Evolutionary conservation across 768 basidiomycete genomes (phyloP).

Genomic region (Leccinum uliginosum): DNA sequence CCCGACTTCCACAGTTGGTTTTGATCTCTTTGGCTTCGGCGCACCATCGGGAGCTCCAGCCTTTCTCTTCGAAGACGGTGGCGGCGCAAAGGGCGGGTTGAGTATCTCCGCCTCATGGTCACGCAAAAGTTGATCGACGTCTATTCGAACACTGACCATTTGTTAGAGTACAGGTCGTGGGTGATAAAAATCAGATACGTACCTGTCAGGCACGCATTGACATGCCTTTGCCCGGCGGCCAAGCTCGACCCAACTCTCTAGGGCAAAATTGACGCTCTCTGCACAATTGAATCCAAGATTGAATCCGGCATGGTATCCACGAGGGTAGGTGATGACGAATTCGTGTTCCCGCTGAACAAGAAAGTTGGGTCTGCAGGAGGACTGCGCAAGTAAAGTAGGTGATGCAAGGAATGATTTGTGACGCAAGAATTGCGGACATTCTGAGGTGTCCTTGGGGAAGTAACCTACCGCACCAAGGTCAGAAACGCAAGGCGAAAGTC

Average conservation of each 20-base stretch:
- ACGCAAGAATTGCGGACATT: conserved; percentile 90
- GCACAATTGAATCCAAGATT: conserved; percentile 96
- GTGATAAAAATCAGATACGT: conserved; percentile 7
- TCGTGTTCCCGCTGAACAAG: conserved; percentile 93
- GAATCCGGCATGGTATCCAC: conserved; percentile 96
- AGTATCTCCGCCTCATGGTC: conserved; percentile 54
- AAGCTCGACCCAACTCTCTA: conserved; percentile 90
- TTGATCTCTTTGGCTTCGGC: conserved; percentile 26
- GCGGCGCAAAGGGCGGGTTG: conserved; percentile 3
- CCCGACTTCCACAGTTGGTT: conserved; percentile 6
- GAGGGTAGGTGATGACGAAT: conserved; percentile 92
- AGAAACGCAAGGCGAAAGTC: not conserved
- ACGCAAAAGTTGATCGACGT: conserved; percentile 79
- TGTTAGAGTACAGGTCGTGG: conserved; percentile 4
- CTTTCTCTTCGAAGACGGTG: conserved; percentile 38
- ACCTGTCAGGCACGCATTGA: conserved; percentile 74
- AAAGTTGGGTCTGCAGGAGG: conserved; percentile 76
- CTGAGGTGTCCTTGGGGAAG: conserved; percentile 81
- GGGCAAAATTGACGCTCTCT: conserved; percentile 94
- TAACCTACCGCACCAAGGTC: conserved; percentile 48
- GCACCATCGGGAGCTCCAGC: conserved; percentile 26
- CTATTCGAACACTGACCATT: conserved; percentile 75
- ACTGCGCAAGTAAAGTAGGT: conserved; percentile 74
- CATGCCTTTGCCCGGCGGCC: conserved; percentile 79
- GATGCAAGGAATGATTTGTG: conserved; percentile 96